These are phyloP conservation scores for Kentomonas sorsogonicus DNA, from an alignment of 208 protist genomes.

Conservation along the genomic window DNA sequence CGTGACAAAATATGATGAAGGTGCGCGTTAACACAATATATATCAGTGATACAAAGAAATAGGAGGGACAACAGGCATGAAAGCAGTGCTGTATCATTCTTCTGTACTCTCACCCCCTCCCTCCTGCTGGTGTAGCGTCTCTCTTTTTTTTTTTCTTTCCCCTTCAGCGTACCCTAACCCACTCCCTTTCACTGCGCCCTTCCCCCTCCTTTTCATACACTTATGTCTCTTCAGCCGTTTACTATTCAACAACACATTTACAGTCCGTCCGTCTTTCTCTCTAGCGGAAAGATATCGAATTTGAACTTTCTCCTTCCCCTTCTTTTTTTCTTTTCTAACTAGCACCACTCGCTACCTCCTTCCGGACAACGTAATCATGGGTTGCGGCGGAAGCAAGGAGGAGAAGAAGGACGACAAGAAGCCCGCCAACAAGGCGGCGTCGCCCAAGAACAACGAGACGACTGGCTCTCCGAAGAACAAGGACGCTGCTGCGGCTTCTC, in stretches of 20 bases:
- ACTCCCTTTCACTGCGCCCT: too few relatives aligned
- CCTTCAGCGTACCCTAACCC: neutral
- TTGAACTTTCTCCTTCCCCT: neutral
- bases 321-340: neutral
- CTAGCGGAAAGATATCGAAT: neutral
- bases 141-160: conserved; percentile 14
- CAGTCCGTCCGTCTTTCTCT: too few relatives aligned
- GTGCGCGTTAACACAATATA: too few relatives aligned
- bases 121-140: conserved; percentile 1
- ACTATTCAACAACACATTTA: too few relatives aligned
- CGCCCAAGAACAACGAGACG: neutral
- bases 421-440: conserved; percentile 3
- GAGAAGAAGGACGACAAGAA: conserved; percentile 16
- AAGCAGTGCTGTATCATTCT: too few relatives aligned
- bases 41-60: too few relatives aligned
- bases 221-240: too few relatives aligned
- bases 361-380: conserved; percentile 15
- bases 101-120: too few relatives aligned
- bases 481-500: neutral
- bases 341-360: neutral
- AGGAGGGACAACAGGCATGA: too few relatives aligned
- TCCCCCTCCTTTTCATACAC: too few relatives aligned
- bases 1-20: too few relatives aligned
- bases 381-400: conserved; percentile 31
- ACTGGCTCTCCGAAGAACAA: neutral